Percentiles rank a stretch among this genome's conserved stretches.
These are phyloP conservation scores for Beta vulgaris DNA, from an alignment of 148 eudicot genomes.

Conservation along the genomic window DNA sequence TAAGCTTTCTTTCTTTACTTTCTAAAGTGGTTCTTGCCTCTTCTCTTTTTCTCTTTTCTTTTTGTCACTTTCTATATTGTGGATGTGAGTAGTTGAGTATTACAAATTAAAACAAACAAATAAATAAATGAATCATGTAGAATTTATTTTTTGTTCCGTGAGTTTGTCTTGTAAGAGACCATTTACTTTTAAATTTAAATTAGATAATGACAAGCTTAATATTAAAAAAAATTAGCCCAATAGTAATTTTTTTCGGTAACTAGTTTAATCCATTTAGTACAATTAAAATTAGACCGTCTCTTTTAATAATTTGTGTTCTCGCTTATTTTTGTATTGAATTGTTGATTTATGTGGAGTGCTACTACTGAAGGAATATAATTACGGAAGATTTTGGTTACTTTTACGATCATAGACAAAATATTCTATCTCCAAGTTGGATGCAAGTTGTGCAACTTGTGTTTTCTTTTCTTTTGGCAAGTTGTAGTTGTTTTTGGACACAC, in stretches of 20 bases:
- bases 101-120: too few relatives aligned
- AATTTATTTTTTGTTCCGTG: too few relatives aligned
- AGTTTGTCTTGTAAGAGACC: too few relatives aligned
- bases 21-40: neutral
- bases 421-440: neutral
- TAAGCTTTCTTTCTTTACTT: constrained; percentile 1
- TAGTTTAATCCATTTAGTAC: too few relatives aligned
- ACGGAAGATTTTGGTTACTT: neutral
- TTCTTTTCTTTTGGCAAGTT: neutral
- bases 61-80: neutral
- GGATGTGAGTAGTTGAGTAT: neutral
- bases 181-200: too few relatives aligned
- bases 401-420: neutral
- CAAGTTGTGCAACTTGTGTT: neutral
- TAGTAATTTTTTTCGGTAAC: too few relatives aligned
- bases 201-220: too few relatives aligned
- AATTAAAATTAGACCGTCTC: too few relatives aligned
- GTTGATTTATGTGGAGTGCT: too few relatives aligned
- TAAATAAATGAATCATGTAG: too few relatives aligned
- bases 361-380: neutral
- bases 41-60: neutral
- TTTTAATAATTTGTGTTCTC: neutral
- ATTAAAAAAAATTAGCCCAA: too few relatives aligned
- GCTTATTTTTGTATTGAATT: too few relatives aligned
- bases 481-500: neutral